phyloP scores from a whole-genome alignment of 768 basidiomycete species.

The Amanita molliuscula region DNA sequence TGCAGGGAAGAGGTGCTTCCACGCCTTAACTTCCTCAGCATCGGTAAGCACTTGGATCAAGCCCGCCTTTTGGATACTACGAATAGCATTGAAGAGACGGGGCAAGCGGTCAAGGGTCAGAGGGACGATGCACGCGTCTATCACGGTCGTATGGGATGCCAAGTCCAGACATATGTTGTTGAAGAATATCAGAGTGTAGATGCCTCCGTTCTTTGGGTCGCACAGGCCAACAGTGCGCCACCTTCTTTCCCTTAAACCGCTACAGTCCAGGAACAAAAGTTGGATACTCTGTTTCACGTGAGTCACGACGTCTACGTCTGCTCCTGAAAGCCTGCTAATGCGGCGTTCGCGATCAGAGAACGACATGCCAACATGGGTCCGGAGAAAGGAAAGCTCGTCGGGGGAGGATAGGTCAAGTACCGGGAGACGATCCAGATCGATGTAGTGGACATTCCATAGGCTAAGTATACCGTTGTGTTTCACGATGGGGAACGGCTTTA shows the following conservation, averaged over 20 bases:
- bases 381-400: slow-evolving; percentile 9
- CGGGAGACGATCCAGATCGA: slow-evolving; percentile 19
- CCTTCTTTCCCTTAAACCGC: neutral
- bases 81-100: neutral
- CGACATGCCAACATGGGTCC: slow-evolving; percentile 2
- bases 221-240: slow-evolving; percentile 13
- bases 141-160: slow-evolving; percentile 38
- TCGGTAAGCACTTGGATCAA: slow-evolving; percentile 12
- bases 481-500: slow-evolving; percentile 21
- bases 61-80: neutral
- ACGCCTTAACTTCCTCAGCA: slow-evolving; percentile 28
- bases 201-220: slow-evolving; percentile 12
- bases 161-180: slow-evolving; percentile 36
- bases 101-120: slow-evolving; percentile 11
- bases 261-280: slow-evolving; percentile 3
- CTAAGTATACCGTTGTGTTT: slow-evolving; percentile 3
- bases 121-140: slow-evolving; percentile 37
- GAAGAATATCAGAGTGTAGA: slow-evolving; percentile 36
- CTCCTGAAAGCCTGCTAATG: neutral
- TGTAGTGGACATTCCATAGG: slow-evolving; percentile 22
- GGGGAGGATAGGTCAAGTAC: slow-evolving; percentile 8
- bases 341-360: slow-evolving; percentile 11
- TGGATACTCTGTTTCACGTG: slow-evolving; percentile 11
- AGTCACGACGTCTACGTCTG: slow-evolving; percentile 3
- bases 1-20: slow-evolving; percentile 42